Percentiles rank a stretch among this genome's conserved stretches.
phyloP scores from a whole-genome alignment of 495 filamentous ascomycete species.

The Apiosordaria backusii region DNA sequence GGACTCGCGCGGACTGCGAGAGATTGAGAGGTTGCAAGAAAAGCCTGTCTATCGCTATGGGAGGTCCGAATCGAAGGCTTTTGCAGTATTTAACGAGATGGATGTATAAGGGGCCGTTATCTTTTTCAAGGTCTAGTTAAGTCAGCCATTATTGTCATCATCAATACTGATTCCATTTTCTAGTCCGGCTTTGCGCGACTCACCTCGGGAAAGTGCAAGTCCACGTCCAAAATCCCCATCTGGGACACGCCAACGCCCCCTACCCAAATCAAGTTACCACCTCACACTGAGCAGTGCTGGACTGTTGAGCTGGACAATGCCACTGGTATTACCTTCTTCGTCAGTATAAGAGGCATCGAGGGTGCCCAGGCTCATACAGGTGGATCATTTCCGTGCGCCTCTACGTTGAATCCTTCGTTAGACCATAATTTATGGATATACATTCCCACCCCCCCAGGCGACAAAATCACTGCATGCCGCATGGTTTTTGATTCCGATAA shows the following conservation, averaged over 20 bases:
- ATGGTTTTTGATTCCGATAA: neutral
- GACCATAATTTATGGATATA: neutral
- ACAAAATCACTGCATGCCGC: neutral
- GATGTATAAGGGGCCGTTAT: neutral
- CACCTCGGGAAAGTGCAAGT: neutral
- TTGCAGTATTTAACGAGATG: neutral
- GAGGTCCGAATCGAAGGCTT: neutral
- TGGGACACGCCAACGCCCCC: constrained; percentile 2
- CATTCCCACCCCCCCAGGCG: neutral
- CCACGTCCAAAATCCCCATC: neutral
- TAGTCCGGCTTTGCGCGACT: neutral
- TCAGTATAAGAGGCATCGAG: neutral
- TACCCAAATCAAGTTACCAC: neutral
- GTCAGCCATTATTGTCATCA: neutral
- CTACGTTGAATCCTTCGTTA: neutral
- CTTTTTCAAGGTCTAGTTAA: neutral
- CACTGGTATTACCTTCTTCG: neutral
- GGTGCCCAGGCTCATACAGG: neutral
- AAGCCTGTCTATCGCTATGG: neutral
- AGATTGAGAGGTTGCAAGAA: neutral
- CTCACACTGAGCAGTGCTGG: neutral
- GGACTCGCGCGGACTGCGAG: neutral
- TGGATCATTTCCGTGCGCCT: neutral
- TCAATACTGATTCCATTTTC: neutral
- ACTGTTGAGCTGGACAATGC: neutral